A percentile compares a stretch with the other conserved stretches of the same genome.
Evolutionary conservation across 768 basidiomycete genomes (phyloP).

Genomic region (Auriscalpium orientale): DNA sequence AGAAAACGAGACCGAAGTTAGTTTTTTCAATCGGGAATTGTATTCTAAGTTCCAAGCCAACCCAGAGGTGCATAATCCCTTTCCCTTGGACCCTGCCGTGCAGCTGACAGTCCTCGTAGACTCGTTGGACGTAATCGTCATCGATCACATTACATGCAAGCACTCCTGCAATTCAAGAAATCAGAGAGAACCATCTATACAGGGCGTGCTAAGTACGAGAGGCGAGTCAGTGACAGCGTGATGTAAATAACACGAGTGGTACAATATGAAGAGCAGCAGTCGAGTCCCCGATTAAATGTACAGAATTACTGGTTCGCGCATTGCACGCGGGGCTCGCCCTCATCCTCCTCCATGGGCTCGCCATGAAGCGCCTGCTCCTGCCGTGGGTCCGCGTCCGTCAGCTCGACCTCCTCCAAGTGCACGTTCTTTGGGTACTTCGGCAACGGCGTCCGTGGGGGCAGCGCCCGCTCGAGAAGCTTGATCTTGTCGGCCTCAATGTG

Average conservation of each 20-base stretch:
- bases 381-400: slow-evolving; percentile 73
- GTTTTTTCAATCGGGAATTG: slow-evolving; percentile 72
- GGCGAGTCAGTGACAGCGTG: slow-evolving; percentile 6
- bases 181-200: slow-evolving; percentile 10
- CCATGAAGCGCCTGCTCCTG: slow-evolving; percentile 43
- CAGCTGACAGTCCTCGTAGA: neutral
- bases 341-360: slow-evolving; percentile 93
- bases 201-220: slow-evolving; percentile 4
- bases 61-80: slow-evolving; percentile 53
- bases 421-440: slow-evolving; percentile 62
- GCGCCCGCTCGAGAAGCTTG: slow-evolving; percentile 71
- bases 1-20: slow-evolving; percentile 97
- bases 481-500: slow-evolving; percentile 59
- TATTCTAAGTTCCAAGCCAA: slow-evolving; percentile 80
- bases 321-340: slow-evolving; percentile 86
- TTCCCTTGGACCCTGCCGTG: neutral
- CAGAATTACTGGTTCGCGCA: slow-evolving; percentile 77
- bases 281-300: slow-evolving; percentile 4
- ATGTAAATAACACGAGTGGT: neutral
- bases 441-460: slow-evolving; percentile 68
- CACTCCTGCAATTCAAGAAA: neutral
- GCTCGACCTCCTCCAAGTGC: slow-evolving; percentile 74
- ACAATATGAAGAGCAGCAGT: slow-evolving; percentile 3
- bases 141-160: neutral
- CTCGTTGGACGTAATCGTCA: slow-evolving; percentile 8